A percentile compares a stretch with the other conserved stretches of the same genome.
Conservation (phyloP, 805 yeast species). For the Myxozyma kluyveri region DNA sequence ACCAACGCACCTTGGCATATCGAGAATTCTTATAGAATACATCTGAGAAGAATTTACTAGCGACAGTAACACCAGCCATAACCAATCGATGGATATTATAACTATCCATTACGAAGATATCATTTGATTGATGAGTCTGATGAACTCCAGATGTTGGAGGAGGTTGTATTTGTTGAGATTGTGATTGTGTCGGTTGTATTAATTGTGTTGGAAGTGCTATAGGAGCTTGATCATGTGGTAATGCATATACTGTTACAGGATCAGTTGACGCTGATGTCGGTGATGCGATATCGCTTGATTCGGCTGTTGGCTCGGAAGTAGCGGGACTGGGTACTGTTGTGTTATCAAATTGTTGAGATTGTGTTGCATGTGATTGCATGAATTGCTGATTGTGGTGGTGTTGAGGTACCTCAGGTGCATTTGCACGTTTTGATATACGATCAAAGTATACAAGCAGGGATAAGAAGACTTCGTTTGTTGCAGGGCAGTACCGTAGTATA, state of each 20-base stretch:
- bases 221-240: background rate
- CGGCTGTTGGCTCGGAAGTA: background rate
- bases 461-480: constrained; percentile 94
- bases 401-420: constrained; percentile 35
- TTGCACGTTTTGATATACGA: constrained; percentile 82
- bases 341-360: background rate
- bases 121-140: constrained; percentile 11
- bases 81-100: constrained; percentile 92
- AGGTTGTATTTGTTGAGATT: constrained; percentile 39
- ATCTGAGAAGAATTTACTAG: constrained; percentile 91
- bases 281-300: background rate
- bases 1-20: constrained; percentile 61
- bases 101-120: constrained; percentile 86
- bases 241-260: background rate
- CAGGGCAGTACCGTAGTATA: constrained; percentile 94
- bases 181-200: background rate
- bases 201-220: background rate
- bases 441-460: constrained; percentile 91
- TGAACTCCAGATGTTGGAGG: background rate
- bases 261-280: background rate
- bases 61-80: constrained; percentile 92
- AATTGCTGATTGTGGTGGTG: background rate
- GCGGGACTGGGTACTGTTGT: too few relatives aligned
- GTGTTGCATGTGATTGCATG: background rate
- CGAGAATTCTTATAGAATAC: constrained; percentile 91